Evolutionary conservation across 2,329 filamentous ascomycete species (phyloP).

Genomic region (Fusarium verticillioides): DNA sequence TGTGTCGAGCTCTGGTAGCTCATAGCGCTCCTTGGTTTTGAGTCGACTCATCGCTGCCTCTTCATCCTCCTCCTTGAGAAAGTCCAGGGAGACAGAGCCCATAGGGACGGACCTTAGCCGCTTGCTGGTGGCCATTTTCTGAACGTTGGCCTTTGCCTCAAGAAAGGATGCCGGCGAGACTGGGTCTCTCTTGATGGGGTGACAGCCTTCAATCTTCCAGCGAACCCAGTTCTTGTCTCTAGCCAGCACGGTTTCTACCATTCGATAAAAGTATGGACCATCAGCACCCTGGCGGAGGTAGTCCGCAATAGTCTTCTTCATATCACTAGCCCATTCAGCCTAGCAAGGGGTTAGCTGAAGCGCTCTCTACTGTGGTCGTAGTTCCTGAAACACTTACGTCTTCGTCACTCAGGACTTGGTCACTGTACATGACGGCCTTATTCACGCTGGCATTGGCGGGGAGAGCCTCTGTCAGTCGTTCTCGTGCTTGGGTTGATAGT

Average conservation of each 20-base stretch:
- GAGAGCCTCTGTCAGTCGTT: conserved; percentile 65
- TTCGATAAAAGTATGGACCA: conserved; percentile 93
- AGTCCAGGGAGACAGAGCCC: conserved; percentile 80
- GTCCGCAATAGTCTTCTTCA: conserved; percentile 80
- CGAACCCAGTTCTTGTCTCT: conserved; percentile 99
- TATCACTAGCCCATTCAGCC: conserved; percentile 85
- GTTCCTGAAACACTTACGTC: conserved; percentile 68
- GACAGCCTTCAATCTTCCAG: conserved; percentile 97
- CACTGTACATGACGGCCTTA: conserved; percentile 85
- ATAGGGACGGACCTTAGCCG: conserved; percentile 75
- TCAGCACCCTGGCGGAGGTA: conserved; percentile 85
- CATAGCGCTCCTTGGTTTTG: conserved; percentile 72
- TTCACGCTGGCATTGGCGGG: conserved; percentile 75
- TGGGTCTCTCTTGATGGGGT: conserved; percentile 81
- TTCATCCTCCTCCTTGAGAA: conserved; percentile 75
- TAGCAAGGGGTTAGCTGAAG: conserved; percentile 48
- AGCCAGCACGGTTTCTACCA: conserved; percentile 95
- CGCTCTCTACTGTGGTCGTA: neutral
- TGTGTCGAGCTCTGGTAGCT: conserved; percentile 74
- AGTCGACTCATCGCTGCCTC: conserved; percentile 73
- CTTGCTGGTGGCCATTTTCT: conserved; percentile 75
- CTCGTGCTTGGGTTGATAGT: conserved; percentile 82
- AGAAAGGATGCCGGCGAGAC: conserved; percentile 76
- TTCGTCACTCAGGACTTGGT: conserved; percentile 79
- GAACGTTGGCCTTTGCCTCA: conserved; percentile 73